phyloP scores from a whole-genome alignment of 2,329 filamentous ascomycete species.

The Penicillium italicum region DNA sequence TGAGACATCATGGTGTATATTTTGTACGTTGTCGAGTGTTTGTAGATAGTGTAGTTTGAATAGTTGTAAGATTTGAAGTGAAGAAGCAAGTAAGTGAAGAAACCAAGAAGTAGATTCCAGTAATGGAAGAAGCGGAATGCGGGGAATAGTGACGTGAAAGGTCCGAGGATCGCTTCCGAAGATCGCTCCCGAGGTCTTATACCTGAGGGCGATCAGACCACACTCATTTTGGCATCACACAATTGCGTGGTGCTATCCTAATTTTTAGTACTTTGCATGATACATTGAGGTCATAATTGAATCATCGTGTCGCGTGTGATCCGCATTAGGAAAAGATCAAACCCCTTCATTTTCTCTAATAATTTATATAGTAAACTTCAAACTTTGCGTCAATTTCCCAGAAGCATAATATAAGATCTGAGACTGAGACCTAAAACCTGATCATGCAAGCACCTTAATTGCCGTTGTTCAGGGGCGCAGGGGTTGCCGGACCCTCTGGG shows the following conservation, averaged over 20 bases:
- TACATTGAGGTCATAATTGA: neutral
- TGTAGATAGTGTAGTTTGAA: neutral
- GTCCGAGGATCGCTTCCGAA: neutral
- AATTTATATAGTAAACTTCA: neutral
- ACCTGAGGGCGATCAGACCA: neutral
- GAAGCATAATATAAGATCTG: neutral
- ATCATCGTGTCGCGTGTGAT: neutral
- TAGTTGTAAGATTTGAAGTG: neutral
- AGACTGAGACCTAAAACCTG: neutral
- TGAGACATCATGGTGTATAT: slow-evolving; percentile 16
- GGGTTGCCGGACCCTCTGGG: slow-evolving; percentile 55
- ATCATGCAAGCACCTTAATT: slow-evolving; percentile 3
- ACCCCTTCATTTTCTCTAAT: neutral
- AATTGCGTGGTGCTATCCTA: neutral
- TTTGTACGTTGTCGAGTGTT: neutral
- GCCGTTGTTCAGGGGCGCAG: slow-evolving; percentile 51
- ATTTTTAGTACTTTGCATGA: neutral
- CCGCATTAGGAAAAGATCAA: neutral
- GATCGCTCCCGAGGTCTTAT: neutral
- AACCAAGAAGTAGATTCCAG: neutral
- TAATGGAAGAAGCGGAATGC: neutral
- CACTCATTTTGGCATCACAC: neutral
- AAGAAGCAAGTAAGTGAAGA: neutral
- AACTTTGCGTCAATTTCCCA: neutral
- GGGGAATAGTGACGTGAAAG: slow-evolving; percentile 3